Evolutionary conservation across 352 stramenopile genomes (phyloP), one percentile per base, ranked within the genome.

Genomic region (Phytophthora fragariae): DNA sequence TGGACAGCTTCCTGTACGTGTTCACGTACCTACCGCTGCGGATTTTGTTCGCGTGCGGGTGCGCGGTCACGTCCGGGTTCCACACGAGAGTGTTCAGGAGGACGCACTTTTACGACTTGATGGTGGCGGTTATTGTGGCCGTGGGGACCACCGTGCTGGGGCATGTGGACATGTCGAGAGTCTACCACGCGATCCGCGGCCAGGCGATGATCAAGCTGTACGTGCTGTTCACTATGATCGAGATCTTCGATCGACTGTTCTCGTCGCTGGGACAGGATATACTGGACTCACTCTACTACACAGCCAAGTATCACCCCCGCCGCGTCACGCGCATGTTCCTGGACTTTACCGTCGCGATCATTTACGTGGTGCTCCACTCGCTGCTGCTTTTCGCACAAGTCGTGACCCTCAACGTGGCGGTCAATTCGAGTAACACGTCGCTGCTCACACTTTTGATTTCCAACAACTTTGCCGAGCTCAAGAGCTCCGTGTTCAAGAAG

Each of bases 381-480:
- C 72, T 98, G 31, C 79, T 99, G 63, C 84, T 99, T 5, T 99
- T 99, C 77, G 88, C 98, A 3, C 97, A 99, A 76, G 91, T 99
- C 57, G 96, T 98, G 52, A 99, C 97, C 14, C 87, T 99, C 66
- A 99, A 98, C 69, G 97, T 99, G n/a, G 96, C 96, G 9, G 95
- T 98, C 68, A 98, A 99, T 77, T 97, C 88, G 61, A 95, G 93
- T 76, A 97, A 99, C 72, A 93, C 97, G 70, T 97, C 94, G 54
- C 75, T 99, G 53, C 76, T 99, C 11, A 98, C 97, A 19, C 79
- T 99, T 2, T 83, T 99, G n/a, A 93, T 97, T 62, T 97, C 87
- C n/a, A 99, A 99, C 77, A 99, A 99, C 79, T 99, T 99, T 88
- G 94, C 97, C 0, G 98, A 99, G 82, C 98, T 99, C 78, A 99